A percentile compares a stretch with the other conserved stretches of the same genome.
Evolutionary conservation across 768 basidiomycete species (phyloP).

Genomic region (Rhodotorula kratochvilovae): DNA sequence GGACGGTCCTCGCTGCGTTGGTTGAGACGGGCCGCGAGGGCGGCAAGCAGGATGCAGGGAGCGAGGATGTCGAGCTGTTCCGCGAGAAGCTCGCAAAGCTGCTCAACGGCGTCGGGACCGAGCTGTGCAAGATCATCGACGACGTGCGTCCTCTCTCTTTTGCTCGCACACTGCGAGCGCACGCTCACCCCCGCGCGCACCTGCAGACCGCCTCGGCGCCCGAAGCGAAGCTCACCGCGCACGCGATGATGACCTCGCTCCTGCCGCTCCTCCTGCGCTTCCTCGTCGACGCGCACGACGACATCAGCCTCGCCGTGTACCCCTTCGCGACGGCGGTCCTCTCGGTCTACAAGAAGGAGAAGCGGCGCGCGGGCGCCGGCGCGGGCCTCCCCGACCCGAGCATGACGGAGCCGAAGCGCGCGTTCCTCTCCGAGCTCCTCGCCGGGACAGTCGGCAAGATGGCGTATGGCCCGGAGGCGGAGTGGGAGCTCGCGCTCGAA

Average conservation of each 20-base stretch:
- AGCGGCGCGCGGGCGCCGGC: conserved; percentile 54
- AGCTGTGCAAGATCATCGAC: conserved; percentile 72
- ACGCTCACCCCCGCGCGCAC: background rate
- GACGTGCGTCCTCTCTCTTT: conserved; percentile 55
- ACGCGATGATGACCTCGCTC: conserved; percentile 43
- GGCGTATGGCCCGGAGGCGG: conserved; percentile 66
- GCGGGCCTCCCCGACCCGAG: conserved; percentile 52
- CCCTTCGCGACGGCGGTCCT: conserved; percentile 72
- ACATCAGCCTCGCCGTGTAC: conserved; percentile 79
- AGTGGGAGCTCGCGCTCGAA: conserved; percentile 53
- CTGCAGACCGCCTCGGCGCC: conserved; percentile 8
- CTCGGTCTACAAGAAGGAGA: conserved; percentile 64
- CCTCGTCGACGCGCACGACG: conserved; percentile 83
- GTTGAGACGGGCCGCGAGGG: conserved; percentile 60
- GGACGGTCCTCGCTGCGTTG: conserved; percentile 71
- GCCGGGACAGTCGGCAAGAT: conserved; percentile 76
- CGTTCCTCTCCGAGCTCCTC: conserved; percentile 73
- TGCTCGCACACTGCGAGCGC: too few relatives aligned
- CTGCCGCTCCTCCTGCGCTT: conserved; percentile 81
- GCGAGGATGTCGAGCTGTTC: conserved; percentile 78
- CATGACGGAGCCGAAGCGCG: conserved; percentile 53
- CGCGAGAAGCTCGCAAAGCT: conserved; percentile 81
- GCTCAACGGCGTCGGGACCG: conserved; percentile 72
- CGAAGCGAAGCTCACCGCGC: conserved; percentile 13
- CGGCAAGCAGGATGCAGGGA: conserved; percentile 59